These are phyloP conservation scores for Setomelanomma holmii DNA, from an alignment of 2,329 filamentous ascomycete species.

Conservation along the genomic window DNA sequence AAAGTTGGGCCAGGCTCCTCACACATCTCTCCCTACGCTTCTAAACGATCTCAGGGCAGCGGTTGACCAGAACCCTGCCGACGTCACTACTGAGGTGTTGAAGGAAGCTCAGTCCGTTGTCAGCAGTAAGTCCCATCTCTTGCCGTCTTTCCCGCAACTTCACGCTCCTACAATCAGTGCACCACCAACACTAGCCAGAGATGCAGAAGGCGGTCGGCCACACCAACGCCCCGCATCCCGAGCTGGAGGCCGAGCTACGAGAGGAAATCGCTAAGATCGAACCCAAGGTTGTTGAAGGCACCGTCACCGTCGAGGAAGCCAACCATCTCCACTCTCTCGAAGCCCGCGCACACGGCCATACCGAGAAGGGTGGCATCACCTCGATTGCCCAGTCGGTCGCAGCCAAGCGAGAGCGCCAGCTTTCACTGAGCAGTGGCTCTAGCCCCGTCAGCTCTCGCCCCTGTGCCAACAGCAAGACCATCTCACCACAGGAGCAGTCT, in stretches of 20 bases:
- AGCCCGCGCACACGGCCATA: slow-evolving; percentile 45
- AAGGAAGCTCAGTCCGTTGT: slow-evolving; percentile 34
- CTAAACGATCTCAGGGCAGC: slow-evolving; percentile 37
- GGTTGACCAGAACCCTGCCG: slow-evolving; percentile 29
- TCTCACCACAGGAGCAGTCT: slow-evolving; percentile 35
- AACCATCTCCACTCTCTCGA: slow-evolving; percentile 52
- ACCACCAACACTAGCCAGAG: slow-evolving; percentile 27
- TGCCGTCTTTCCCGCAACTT: not conserved
- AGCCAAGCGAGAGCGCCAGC: slow-evolving; percentile 34
- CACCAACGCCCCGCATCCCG: slow-evolving; percentile 33
- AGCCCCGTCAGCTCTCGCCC: slow-evolving; percentile 7
- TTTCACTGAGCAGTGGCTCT: slow-evolving; percentile 21
- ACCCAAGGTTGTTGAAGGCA: slow-evolving; percentile 40
- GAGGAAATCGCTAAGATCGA: slow-evolving; percentile 41
- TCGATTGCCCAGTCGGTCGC: slow-evolving; percentile 51
- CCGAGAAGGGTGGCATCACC: slow-evolving; percentile 46
- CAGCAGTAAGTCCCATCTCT: slow-evolving; percentile 32
- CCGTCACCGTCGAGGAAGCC: slow-evolving; percentile 50
- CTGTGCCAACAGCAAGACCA: slow-evolving; percentile 17
- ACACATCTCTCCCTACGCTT: slow-evolving; percentile 28
- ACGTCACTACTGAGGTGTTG: slow-evolving; percentile 37
- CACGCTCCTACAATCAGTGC: no score
- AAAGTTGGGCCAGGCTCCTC: slow-evolving; percentile 18
- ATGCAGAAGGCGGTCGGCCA: slow-evolving; percentile 40
- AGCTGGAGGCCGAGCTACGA: slow-evolving; percentile 39